A percentile compares a stretch with the other conserved stretches of the same genome.
Evolutionary conservation across 495 filamentous ascomycete genomes (phyloP).

Genomic region (Penicillium ochrochloron): DNA sequence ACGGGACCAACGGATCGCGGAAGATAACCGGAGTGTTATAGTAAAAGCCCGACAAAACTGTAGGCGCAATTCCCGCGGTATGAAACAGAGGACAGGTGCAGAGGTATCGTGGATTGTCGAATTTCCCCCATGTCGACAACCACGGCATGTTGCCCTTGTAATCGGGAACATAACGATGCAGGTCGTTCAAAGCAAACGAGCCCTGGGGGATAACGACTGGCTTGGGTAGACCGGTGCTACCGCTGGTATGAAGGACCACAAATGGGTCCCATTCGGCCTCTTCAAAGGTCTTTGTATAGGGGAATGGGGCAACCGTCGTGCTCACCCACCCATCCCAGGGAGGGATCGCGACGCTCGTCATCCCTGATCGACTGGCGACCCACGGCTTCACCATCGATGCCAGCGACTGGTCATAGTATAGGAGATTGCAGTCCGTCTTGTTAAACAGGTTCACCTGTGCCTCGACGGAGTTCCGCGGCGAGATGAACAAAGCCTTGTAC

Average conservation of each 20-base stretch:
- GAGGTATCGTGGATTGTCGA: constrained; percentile 23
- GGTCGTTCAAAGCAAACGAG: constrained; percentile 23
- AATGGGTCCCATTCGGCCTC: constrained; percentile 35
- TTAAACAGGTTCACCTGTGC: constrained; percentile 43
- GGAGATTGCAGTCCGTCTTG: constrained; percentile 37
- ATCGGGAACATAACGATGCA: constrained; percentile 22
- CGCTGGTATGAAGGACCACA: constrained; percentile 49
- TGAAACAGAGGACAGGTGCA: constrained; percentile 23
- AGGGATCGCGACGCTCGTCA: constrained; percentile 25
- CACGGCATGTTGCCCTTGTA: constrained; percentile 18
- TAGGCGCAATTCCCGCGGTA: constrained; percentile 21
- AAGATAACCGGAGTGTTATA: constrained; percentile 10
- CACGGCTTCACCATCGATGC: constrained; percentile 24
- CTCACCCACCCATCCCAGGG: constrained; percentile 26
- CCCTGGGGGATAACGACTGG: constrained; percentile 41
- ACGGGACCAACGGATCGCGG: constrained; percentile 21
- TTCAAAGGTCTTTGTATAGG: constrained; percentile 38
- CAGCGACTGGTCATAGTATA: constrained; percentile 27
- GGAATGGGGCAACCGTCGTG: constrained; percentile 24
- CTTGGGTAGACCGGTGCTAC: constrained; percentile 51
- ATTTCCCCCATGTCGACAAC: constrained; percentile 20
- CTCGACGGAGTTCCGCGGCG: constrained; percentile 45
- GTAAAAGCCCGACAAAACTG: constrained; percentile 4
- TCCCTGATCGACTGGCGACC: constrained; percentile 22
- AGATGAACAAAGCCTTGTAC: constrained; percentile 38